Evolutionary conservation across 768 basidiomycete genomes (phyloP).

Genomic region (Auricularia sp.): DNA sequence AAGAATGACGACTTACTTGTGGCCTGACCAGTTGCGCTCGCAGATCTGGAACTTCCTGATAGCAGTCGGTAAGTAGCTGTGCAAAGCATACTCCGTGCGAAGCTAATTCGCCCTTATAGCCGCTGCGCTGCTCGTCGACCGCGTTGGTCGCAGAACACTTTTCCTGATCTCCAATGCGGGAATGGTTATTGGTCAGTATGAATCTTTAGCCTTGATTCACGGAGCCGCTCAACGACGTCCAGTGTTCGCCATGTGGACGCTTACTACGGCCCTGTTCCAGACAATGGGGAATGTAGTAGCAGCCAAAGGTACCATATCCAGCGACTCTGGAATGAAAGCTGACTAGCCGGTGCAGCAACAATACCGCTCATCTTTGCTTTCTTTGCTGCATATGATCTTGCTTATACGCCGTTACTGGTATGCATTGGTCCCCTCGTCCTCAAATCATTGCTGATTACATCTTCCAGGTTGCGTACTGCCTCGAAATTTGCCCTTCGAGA

Average conservation of each 20-base stretch:
- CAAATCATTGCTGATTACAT: neutral
- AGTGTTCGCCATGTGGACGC: constrained; percentile 49
- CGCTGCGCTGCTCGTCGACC: constrained; percentile 56
- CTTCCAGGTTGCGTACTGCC: constrained; percentile 31
- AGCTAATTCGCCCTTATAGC: too few species aligned
- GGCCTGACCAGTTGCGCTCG: too few species aligned
- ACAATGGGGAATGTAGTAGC: constrained; percentile 19
- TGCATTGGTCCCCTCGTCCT: constrained; percentile 1
- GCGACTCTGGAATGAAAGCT: neutral
- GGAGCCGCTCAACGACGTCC: too few species aligned
- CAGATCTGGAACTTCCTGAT: constrained; percentile 55
- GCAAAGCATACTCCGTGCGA: too few species aligned
- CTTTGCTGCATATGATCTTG: constrained; percentile 50
- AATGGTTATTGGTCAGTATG: constrained; percentile 29
- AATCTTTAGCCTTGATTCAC: too few species aligned
- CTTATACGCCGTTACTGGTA: constrained; percentile 64
- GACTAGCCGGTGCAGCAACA: constrained; percentile 29
- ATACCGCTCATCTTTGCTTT: constrained; percentile 57
- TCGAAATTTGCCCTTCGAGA: constrained; percentile 76
- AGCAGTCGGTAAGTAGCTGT: constrained; percentile 22
- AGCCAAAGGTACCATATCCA: constrained; percentile 14
- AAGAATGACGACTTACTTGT: too few species aligned
- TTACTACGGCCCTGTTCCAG: constrained; percentile 31
- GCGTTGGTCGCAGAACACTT: constrained; percentile 54
- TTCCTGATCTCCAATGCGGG: constrained; percentile 57